Evolutionary conservation across 352 stramenopile species (phyloP).

Genomic region (Globisporangium uncinulatum): DNA sequence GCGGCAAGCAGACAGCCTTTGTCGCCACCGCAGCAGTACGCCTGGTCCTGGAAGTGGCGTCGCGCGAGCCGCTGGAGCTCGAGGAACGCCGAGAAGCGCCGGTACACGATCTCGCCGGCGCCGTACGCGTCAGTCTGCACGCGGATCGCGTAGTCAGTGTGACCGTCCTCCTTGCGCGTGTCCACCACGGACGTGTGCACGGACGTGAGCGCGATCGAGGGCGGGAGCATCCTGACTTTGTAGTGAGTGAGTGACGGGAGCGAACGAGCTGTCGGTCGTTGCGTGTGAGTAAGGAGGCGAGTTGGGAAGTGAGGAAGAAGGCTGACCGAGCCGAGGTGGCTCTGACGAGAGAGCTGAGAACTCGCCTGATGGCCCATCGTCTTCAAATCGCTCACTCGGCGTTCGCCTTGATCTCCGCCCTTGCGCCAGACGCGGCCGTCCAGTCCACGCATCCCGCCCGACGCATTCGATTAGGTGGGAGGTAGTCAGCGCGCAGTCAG

Average conservation of each 20-base stretch:
- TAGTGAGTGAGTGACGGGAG: background rate
- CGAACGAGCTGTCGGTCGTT: background rate
- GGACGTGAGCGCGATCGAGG: constrained; percentile 35
- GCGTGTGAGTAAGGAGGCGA: constrained; percentile 6
- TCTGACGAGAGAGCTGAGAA: background rate
- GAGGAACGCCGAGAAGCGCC: constrained; percentile 81
- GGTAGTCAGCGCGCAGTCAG: background rate
- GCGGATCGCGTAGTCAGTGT: constrained; percentile 85
- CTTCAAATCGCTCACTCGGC: background rate
- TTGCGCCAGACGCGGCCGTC: constrained; percentile 7
- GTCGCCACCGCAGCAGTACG: constrained; percentile 60
- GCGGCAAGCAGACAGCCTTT: constrained; percentile 58
- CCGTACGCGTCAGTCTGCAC: constrained; percentile 58
- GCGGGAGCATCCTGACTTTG: constrained; percentile 24
- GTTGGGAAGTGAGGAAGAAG: constrained; percentile 7
- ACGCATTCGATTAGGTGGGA: constrained; percentile 1
- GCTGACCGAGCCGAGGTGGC: too few relatives aligned
- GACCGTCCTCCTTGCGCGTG: constrained; percentile 63
- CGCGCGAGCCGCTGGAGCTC: constrained; percentile 71
- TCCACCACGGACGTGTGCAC: constrained; percentile 63
- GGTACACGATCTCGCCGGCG: constrained; percentile 67
- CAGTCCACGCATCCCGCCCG: constrained; percentile 1
- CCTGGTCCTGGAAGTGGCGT: constrained; percentile 60
- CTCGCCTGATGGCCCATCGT: too few relatives aligned
- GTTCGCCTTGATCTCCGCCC: background rate